These are phyloP conservation scores for Zea mays DNA, from an alignment of 176 grass and related monocot genomes.

Conservation along the genomic window DNA sequence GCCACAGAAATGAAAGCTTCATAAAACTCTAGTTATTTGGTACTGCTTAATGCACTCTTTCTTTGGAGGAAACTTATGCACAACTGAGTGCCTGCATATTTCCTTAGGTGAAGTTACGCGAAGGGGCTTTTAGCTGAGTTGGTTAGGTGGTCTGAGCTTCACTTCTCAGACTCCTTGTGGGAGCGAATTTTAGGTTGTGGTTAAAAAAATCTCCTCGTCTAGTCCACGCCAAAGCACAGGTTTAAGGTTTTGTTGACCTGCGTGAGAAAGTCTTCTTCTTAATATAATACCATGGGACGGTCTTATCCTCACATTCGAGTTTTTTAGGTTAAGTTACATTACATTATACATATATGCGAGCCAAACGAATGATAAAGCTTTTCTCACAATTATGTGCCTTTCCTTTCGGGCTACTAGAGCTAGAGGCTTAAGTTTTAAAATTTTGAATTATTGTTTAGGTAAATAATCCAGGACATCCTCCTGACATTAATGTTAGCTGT, in stretches of 20 bases:
- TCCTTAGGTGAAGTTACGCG: neutral
- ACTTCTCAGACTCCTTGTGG: too few relatives aligned
- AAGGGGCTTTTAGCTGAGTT: too few relatives aligned
- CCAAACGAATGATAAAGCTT: neutral
- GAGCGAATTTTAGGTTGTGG: too few relatives aligned
- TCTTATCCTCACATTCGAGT: too few relatives aligned
- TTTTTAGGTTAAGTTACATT: neutral
- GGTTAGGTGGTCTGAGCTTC: too few relatives aligned
- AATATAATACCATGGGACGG: too few relatives aligned
- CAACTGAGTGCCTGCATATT: neutral
- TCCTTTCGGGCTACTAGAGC: neutral
- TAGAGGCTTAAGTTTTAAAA: neutral
- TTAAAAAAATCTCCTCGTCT: too few relatives aligned
- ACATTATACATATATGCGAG: neutral
- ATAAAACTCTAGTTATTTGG: neutral
- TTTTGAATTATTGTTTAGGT: neutral
- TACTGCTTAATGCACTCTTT: neutral
- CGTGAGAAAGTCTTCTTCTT: too few relatives aligned
- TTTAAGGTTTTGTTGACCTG: too few relatives aligned
- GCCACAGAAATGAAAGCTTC: neutral
- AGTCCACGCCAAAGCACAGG: too few relatives aligned
- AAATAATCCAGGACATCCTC: neutral
- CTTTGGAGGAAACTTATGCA: neutral
- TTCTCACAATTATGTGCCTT: conserved; percentile 3
- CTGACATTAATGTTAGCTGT: neutral